phyloP scores from a whole-genome alignment of 768 basidiomycete genomes.

The Amanita thiersii region DNA sequence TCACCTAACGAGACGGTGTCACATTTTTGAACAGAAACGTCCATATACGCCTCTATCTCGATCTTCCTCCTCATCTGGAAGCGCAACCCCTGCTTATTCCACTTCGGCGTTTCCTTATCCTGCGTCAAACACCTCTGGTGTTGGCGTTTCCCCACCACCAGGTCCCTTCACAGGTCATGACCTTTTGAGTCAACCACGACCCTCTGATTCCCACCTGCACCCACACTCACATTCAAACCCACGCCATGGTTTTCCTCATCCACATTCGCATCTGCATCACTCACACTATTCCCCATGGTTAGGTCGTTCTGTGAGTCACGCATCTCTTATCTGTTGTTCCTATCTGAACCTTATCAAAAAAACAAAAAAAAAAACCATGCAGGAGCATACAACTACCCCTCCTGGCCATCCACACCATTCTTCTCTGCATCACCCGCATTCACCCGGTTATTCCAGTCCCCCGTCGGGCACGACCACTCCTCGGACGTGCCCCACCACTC shows the following conservation, averaged over 20 bases:
- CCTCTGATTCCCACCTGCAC: conserved; percentile 16
- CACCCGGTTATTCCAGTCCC: conserved; percentile 3
- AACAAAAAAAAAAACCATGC: background rate
- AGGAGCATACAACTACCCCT: background rate
- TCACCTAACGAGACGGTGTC: conserved; percentile 11
- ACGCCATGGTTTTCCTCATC: conserved; percentile 11
- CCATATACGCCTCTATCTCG: conserved; percentile 28
- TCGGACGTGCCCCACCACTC: background rate
- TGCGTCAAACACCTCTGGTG: conserved; percentile 8
- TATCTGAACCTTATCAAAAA: background rate
- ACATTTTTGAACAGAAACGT: conserved; percentile 34
- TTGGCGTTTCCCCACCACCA: conserved; percentile 19
- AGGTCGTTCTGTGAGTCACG: background rate
- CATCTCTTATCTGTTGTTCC: background rate
- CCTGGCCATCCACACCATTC: conserved; percentile 10
- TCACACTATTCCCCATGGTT: background rate
- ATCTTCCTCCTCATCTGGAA: conserved; percentile 42
- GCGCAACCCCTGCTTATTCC: conserved; percentile 37
- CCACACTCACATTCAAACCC: conserved; percentile 16
- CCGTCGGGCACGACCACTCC: conserved; percentile 5
- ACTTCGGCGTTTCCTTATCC: conserved; percentile 21
- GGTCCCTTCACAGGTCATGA: conserved; percentile 18
- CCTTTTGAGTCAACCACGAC: conserved; percentile 21
- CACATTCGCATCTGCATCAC: conserved; percentile 10
- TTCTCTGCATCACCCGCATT: conserved; percentile 4